Evolutionary conservation across 1,139 yeast species (phyloP), one percentile per base, ranked within the genome.

Genomic region (Saccharomyces hybrid): DNA sequence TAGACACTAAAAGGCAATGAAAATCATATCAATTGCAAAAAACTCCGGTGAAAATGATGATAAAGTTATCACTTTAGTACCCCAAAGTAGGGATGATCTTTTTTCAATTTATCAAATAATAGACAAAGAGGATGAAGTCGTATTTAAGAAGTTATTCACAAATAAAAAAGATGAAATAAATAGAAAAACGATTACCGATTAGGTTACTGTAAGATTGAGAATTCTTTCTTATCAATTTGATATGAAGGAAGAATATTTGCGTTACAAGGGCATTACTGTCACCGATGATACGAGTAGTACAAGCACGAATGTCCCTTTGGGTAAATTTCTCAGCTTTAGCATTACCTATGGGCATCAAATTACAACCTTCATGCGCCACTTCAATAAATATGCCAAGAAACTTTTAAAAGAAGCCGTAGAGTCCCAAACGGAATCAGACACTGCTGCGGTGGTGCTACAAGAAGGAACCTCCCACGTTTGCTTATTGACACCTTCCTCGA

Each of bases 391-490:
- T 49, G 82, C 87, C 34, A 77, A 83, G 62, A 83, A 81, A 29
- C 74, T 84, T 9, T 74, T 91, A 7, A 77, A 80, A 13, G 84
- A 85, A 50, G 81, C 95, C 2, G 81, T 90, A 48, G 81, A 88
- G 25, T 77, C 88, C 14, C 95, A 84, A 56, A 78, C 81, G 50
- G 84, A 85, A 65, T 96, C 97, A 0, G 97, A 91, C 63, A 81
- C 91, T 14, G 98, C 96, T 0, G 98, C 97, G 0, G 83, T 91
- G 38, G 95, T 90, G 1, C 72, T 91, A 66, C 91, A 91, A 70
- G 97, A 93, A 67, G 97, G 97, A 19, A 82, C 91, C 51, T 97
- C 97, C 1, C 96, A 91, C 69, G 74, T 90, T 26, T 91, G 98
- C 70, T 76, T 88, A 54, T 78, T 91, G 27, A 88, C 97, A 0